Evolutionary conservation across 306 rosid genomes (phyloP).

Genomic region (Prinsepia uniflora): DNA sequence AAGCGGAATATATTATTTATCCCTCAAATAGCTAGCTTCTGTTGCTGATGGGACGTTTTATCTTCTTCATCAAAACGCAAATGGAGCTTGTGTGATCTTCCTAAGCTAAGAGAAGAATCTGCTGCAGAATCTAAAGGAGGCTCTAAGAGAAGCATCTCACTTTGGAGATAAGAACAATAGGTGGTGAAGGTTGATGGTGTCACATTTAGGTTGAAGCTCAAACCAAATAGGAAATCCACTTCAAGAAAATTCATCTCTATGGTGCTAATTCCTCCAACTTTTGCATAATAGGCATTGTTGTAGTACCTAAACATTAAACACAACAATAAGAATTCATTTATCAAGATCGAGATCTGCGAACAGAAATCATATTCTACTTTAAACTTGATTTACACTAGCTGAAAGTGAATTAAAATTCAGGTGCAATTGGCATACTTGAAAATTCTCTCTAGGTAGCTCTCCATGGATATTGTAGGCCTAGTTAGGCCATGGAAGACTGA

Average conservation of each 20-base stretch:
- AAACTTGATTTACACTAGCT: too few relatives aligned
- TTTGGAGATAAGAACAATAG: constrained; percentile 63
- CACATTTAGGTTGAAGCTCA: constrained; percentile 81
- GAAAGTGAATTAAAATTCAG: too few relatives aligned
- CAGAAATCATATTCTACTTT: neutral
- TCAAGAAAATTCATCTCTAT: constrained; percentile 90
- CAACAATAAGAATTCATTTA: neutral
- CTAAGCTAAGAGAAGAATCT: constrained; percentile 51
- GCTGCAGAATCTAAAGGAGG: constrained; percentile 50
- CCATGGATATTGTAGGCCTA: constrained; percentile 70
- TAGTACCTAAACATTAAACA: constrained; percentile 54
- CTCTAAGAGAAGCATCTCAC: constrained; percentile 65
- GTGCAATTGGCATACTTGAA: constrained; percentile 72
- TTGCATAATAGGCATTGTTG: constrained; percentile 96
- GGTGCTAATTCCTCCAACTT: constrained; percentile 94
- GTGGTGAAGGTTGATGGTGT: constrained; percentile 71
- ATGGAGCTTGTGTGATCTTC: constrained; percentile 46
- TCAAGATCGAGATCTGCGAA: neutral
- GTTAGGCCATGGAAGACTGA: constrained; percentile 88
- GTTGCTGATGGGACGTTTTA: constrained; percentile 64
- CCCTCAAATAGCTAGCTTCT: constrained; percentile 61
- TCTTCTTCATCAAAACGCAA: constrained; percentile 79
- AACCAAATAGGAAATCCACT: constrained; percentile 82
- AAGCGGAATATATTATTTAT: constrained; percentile 9
- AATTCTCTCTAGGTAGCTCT: constrained; percentile 76